phyloP scores from a whole-genome alignment of 768 basidiomycete species.

The Rhodotorula paludigena region DNA sequence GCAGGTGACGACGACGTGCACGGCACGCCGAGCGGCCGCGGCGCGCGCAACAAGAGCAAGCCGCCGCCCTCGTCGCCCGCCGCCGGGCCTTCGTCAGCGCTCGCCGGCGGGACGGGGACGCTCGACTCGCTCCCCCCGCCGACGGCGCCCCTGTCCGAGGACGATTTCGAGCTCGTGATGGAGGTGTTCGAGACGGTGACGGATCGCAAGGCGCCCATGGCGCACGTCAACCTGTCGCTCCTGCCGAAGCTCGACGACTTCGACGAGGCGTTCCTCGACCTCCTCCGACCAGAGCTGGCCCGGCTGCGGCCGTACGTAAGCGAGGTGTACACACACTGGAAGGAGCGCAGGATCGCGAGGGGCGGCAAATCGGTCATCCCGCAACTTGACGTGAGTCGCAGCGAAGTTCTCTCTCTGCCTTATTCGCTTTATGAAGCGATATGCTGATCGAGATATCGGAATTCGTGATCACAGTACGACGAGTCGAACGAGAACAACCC shows the following conservation, averaged over 20 bases:
- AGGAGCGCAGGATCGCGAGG: constrained; percentile 70
- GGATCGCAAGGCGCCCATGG: constrained; percentile 79
- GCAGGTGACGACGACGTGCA: background rate
- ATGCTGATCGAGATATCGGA: background rate
- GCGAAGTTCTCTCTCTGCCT: background rate
- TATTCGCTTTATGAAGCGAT: background rate
- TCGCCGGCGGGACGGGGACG: constrained; percentile 55
- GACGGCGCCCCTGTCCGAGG: constrained; percentile 62
- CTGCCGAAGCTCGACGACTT: constrained; percentile 40
- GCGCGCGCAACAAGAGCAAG: constrained; percentile 61
- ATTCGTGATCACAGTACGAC: constrained; percentile 63
- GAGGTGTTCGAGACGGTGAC: constrained; percentile 86
- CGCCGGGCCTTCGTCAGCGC: background rate
- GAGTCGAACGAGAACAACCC: constrained; percentile 84
- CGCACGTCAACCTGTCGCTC: constrained; percentile 59
- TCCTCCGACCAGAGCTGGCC: constrained; percentile 57
- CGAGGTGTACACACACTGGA: constrained; percentile 80
- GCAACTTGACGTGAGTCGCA: constrained; percentile 69
- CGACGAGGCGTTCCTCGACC: constrained; percentile 26
- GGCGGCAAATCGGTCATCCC: constrained; percentile 83
- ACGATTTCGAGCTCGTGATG: constrained; percentile 94
- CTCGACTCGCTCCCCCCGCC: constrained; percentile 24
- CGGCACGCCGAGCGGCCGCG: constrained; percentile 41
- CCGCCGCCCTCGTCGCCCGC: constrained; percentile 53
- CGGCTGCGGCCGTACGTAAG: constrained; percentile 50